These are phyloP conservation scores for Daldinia sp. DNA, from an alignment of 2,329 filamentous ascomycete genomes.

Conservation along the genomic window DNA sequence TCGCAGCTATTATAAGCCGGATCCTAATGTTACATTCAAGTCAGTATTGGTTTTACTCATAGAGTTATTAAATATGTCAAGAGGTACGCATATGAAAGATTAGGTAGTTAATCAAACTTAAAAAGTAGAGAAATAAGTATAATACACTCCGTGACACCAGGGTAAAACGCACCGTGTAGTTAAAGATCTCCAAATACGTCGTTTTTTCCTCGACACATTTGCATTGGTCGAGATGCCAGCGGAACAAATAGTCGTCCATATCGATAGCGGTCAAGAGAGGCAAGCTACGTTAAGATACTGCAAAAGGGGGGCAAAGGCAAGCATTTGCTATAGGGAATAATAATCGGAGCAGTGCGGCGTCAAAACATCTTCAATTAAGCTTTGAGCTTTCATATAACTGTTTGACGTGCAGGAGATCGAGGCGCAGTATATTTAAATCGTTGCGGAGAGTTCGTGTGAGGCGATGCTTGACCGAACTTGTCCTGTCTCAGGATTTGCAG, in stretches of 20 bases:
- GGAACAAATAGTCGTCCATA: slow-evolving; percentile 69
- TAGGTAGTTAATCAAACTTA: neutral
- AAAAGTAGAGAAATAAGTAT: slow-evolving; percentile 9
- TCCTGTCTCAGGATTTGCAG: slow-evolving; percentile 7
- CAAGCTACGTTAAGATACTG: neutral
- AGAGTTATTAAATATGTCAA: neutral
- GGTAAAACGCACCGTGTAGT: slow-evolving; percentile 60
- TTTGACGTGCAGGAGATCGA: slow-evolving; percentile 31
- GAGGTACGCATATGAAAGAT: neutral
- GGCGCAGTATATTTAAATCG: slow-evolving; percentile 27
- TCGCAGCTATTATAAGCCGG: slow-evolving; percentile 58
- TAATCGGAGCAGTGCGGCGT: neutral
- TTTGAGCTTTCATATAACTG: slow-evolving; percentile 9
- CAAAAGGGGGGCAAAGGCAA: neutral
- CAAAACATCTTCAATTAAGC: slow-evolving; percentile 19
- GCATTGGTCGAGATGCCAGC: slow-evolving; percentile 57
- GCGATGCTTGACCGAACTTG: slow-evolving; percentile 32
- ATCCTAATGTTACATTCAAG: slow-evolving; percentile 51
- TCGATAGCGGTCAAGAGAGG: slow-evolving; percentile 13
- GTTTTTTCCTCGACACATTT: slow-evolving; percentile 60
- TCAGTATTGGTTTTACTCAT: slow-evolving; percentile 6
- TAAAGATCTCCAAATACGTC: slow-evolving; percentile 65
- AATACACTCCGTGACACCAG: neutral
- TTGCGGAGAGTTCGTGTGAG: slow-evolving; percentile 14
- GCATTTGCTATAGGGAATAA: slow-evolving; percentile 19